A percentile compares a stretch with the other conserved stretches of the same genome.
phyloP scores from a whole-genome alignment of 768 basidiomycete genomes.

The Daedaleopsis nitida region DNA sequence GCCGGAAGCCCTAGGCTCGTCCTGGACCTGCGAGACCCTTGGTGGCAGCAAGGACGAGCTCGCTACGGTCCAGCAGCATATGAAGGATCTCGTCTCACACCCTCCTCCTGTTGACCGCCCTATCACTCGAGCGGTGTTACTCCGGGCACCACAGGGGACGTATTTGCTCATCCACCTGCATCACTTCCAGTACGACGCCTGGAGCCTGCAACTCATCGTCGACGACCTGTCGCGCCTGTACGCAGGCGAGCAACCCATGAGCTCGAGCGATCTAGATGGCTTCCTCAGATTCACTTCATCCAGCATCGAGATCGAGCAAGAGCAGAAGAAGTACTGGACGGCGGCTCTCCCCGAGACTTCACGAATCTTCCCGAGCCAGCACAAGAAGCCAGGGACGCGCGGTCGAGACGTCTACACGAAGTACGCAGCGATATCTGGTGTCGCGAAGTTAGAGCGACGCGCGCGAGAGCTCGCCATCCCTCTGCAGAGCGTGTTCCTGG shows the following conservation, averaged over 20 bases:
- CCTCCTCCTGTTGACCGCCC: constrained; percentile 25
- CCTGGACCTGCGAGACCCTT: constrained; percentile 10
- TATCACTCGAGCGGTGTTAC: constrained; percentile 26
- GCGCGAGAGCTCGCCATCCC: constrained; percentile 40
- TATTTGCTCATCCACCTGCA: constrained; percentile 41
- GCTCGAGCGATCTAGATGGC: constrained; percentile 17
- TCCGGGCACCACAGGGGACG: constrained; percentile 14
- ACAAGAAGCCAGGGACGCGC: constrained; percentile 1
- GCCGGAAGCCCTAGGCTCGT: constrained; percentile 9
- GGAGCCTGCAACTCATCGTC: constrained; percentile 44
- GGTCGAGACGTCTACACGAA: constrained; percentile 28
- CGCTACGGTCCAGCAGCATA: constrained; percentile 19
- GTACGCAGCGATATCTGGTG: constrained; percentile 44
- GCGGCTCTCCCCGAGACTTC: constrained; percentile 31
- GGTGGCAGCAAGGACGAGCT: constrained; percentile 1
- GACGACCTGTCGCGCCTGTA: constrained; percentile 43
- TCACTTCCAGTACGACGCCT: constrained; percentile 54
- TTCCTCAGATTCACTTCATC: constrained; percentile 9
- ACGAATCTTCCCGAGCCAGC: constrained; percentile 30
- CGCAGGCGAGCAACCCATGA: constrained; percentile 20
- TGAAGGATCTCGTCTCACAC: constrained; percentile 26
- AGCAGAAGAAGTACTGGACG: constrained; percentile 40
- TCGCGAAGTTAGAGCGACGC: constrained; percentile 46
- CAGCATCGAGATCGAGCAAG: background rate
- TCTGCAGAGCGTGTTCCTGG: constrained; percentile 43